Conservation (phyloP, 805 yeast genomes). For the Ogataea trehaloabstinens region DNA sequence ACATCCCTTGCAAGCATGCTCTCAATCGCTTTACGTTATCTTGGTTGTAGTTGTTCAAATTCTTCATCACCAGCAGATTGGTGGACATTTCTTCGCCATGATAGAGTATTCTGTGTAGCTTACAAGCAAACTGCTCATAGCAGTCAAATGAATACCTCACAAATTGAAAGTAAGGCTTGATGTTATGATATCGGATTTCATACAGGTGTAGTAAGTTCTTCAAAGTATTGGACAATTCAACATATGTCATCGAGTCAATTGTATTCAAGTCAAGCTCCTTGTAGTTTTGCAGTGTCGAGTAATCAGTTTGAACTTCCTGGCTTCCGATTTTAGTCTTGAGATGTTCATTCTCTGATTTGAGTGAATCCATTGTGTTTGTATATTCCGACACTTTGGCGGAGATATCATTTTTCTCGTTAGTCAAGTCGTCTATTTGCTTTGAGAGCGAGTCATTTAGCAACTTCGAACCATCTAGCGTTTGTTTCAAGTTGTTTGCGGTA, state of each 20-base stretch:
- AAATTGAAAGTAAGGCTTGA: slow-evolving; percentile 16
- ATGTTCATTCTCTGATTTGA: slow-evolving; percentile 4
- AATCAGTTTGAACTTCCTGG: slow-evolving; percentile 1
- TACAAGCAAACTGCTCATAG: slow-evolving; percentile 15
- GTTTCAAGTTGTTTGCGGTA: neutral
- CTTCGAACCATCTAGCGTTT: neutral
- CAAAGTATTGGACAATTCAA: slow-evolving; percentile 15
- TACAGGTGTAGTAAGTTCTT: slow-evolving; percentile 13
- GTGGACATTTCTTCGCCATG: slow-evolving; percentile 11
- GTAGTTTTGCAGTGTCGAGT: slow-evolving; percentile 7
- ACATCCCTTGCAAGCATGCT: slow-evolving; percentile 16
- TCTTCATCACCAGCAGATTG: slow-evolving; percentile 8
- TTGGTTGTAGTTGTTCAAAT: slow-evolving; percentile 7
- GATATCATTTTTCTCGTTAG: slow-evolving; percentile 2
- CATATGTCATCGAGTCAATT: slow-evolving; percentile 10
- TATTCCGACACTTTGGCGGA: slow-evolving; percentile 2
- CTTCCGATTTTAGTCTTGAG: slow-evolving; percentile 6
- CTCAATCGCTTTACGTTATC: slow-evolving; percentile 9
- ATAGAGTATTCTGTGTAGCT: slow-evolving; percentile 13
- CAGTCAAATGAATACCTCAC: slow-evolving; percentile 12
- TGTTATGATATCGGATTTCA: slow-evolving; percentile 14
- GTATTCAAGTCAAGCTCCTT: slow-evolving; percentile 8
- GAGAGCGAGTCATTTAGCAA: neutral
- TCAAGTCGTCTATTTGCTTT: neutral
- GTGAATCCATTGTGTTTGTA: slow-evolving; percentile 4